phyloP scores from a whole-genome alignment of 2,329 filamentous ascomycete species.

The Elsinoe batatas region DNA sequence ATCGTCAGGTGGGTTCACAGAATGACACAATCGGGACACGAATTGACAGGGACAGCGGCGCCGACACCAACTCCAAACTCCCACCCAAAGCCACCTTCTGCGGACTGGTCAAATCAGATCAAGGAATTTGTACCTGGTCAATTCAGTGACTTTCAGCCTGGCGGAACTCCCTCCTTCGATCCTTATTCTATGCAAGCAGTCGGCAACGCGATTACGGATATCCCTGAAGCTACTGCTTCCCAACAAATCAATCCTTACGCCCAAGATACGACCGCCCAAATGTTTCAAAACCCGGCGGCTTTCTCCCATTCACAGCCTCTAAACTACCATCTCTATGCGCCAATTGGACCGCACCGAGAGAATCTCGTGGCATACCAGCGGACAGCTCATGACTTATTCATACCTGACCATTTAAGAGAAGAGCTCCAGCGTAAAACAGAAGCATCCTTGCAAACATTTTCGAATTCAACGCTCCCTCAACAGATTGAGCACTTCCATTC shows the following conservation, averaged over 20 bases:
- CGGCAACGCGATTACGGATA: conserved; percentile 12
- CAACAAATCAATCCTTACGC: conserved; percentile 57
- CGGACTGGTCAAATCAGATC: conserved; percentile 40
- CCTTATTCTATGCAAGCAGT: conserved; percentile 32
- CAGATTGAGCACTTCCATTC: conserved; percentile 83
- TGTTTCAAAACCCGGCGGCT: conserved; percentile 50
- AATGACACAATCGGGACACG: not conserved
- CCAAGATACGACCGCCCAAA: conserved; percentile 57
- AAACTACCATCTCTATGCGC: conserved; percentile 89
- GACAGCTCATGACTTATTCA: conserved; percentile 81
- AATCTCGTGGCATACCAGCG: conserved; percentile 78
- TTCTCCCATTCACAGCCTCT: conserved; percentile 44
- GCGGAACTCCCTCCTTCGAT: conserved; percentile 32
- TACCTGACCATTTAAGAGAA: conserved; percentile 76
- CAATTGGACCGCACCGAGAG: conserved; percentile 70
- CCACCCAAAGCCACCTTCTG: conserved; percentile 37
- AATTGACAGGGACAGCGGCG: not conserved
- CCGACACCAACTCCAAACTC: conserved; percentile 26
- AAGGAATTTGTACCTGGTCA: conserved; percentile 47
- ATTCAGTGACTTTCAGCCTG: conserved; percentile 25
- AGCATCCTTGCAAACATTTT: conserved; percentile 72
- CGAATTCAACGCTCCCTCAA: conserved; percentile 63
- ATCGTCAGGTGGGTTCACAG: conserved; percentile 24
- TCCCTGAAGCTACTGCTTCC: conserved; percentile 24
- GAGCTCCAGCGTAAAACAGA: conserved; percentile 84